Base-by-base conservation (phyloP, 192 early-diverging fungal genomes). In the Gigaspora rosea region DNA sequence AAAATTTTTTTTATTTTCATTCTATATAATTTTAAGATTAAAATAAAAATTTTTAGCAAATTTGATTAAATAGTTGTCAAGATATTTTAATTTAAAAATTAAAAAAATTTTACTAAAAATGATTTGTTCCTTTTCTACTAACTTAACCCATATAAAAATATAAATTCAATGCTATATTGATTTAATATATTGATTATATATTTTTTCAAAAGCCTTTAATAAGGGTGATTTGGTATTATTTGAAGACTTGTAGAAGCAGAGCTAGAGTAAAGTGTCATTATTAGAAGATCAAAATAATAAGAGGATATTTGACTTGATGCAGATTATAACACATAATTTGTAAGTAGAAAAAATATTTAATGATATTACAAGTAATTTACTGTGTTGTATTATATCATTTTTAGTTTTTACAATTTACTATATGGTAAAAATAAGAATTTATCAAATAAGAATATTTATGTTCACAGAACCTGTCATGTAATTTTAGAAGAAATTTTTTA, bases 371-470 rank as follows among this genome's bases (percentile, higher is more conserved):
- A 52, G 51, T 70, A 70, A 70, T 70, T 70, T 13, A 70, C 33
- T 70, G 67, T 70, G 33, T 50, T 11, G 20, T 70, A 70, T 70
- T 35, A 70, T 70, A 48, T 70, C 33, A 70, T 27, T 70, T n/a
- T 11, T 70, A 70, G 48, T 50, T 70, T 70, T 70, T 70, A 70
- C 48, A 70, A 70, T 32, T 70, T 70, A 32, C 68, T 48, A 27
- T 70, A 70, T 70, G 68, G 68, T 70, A 70, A 70, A 32, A 70
- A 70, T 15, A 70, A 70, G 68, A 70, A 70, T 32, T 70, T 70
- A 69, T 70, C 68, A 70, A 70, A 70, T n/a, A 2, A 70, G 33
- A 48, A 70, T 32, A 70, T 48, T 4, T 70, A 70, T 20, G 7
- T 70, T 2, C 68, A 70, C 68, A 70, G 27, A 70, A 70, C 68